Conservation (phyloP, 257 asterid genomes). For the Gentiana straminea region DNA sequence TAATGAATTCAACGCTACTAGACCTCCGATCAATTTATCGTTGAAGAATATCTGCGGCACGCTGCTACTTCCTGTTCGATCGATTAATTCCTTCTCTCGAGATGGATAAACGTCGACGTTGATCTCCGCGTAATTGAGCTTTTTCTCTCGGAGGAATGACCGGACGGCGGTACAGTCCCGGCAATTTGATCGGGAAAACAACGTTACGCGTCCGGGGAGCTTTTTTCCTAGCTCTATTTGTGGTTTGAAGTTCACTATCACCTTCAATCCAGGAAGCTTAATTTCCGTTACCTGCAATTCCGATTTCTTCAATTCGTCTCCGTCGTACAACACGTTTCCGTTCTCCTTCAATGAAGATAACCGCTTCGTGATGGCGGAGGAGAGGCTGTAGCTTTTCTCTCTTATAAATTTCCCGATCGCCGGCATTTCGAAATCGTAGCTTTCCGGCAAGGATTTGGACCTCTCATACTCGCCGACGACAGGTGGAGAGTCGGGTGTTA, state of each 20-base stretch:
- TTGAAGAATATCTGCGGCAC: conserved; percentile 85
- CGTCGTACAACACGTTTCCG: conserved; percentile 13
- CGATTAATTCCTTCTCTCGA: conserved; percentile 59
- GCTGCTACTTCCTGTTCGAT: conserved; percentile 42
- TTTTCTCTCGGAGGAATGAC: conserved; percentile 42
- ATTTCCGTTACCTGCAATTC: conserved; percentile 41
- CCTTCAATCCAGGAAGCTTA: conserved; percentile 53
- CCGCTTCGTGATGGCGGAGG: conserved; percentile 65
- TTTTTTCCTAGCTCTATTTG: conserved; percentile 20
- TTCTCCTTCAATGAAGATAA: conserved; percentile 38
- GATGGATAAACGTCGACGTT: conserved; percentile 73
- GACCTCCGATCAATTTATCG: conserved; percentile 72
- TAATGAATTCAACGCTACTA: conserved; percentile 72
- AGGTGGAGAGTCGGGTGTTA: not conserved
- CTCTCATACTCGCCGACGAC: conserved; percentile 19
- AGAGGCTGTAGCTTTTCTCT: conserved; percentile 66
- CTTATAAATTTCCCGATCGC: conserved; percentile 72
- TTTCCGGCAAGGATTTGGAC: conserved; percentile 42
- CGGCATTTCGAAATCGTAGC: conserved; percentile 32
- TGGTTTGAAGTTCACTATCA: conserved; percentile 32
- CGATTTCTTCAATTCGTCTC: conserved; percentile 3
- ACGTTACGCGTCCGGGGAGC: conserved; percentile 55
- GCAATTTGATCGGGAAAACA: conserved; percentile 82
- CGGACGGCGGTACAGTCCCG: conserved; percentile 82
- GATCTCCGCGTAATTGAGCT: conserved; percentile 56